phyloP scores from a whole-genome alignment of 1,284 basidiomycete species.

The Moesziomyces sp. region DNA sequence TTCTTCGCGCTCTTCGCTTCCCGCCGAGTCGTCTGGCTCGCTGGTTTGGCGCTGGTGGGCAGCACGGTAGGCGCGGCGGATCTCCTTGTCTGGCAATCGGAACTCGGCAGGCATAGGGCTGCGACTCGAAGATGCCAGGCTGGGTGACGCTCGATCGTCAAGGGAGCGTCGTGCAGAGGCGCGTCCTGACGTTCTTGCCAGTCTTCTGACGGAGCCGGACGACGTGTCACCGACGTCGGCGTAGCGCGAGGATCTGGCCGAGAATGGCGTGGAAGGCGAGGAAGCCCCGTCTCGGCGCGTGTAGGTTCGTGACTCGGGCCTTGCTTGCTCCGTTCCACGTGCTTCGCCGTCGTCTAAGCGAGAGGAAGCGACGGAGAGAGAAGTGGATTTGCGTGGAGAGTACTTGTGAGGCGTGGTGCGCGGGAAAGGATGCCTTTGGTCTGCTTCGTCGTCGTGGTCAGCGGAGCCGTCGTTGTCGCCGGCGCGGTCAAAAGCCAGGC shows the following conservation, averaged over 20 bases:
- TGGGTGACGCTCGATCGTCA: slow-evolving; percentile 16
- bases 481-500: slow-evolving; percentile 18
- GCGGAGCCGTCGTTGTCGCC: slow-evolving; percentile 18
- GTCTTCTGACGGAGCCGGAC: slow-evolving; percentile 26
- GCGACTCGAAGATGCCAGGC: slow-evolving; percentile 16
- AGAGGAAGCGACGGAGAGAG: slow-evolving; percentile 20
- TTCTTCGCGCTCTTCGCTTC: slow-evolving; percentile 12
- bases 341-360: slow-evolving; percentile 13
- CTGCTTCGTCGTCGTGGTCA: neutral
- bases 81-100: slow-evolving; percentile 43
- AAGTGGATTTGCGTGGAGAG: slow-evolving; percentile 42
- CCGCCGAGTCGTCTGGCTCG: slow-evolving; percentile 25
- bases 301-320: slow-evolving; percentile 3
- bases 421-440: slow-evolving; percentile 20
- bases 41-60: slow-evolving; percentile 25
- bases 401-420: slow-evolving; percentile 34
- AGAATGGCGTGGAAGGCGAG: slow-evolving; percentile 11
- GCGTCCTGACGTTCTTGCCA: slow-evolving; percentile 19
- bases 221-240: slow-evolving; percentile 7
- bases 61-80: slow-evolving; percentile 40
- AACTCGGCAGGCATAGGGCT: slow-evolving; percentile 49
- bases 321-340: neutral
- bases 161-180: slow-evolving; percentile 24
- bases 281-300: neutral
- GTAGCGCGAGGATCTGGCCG: slow-evolving; percentile 17